Percentiles rank a stretch among this genome's conserved stretches.
Conservation (phyloP, 352 stramenopile genomes). For the Phytophthora capsici region DNA sequence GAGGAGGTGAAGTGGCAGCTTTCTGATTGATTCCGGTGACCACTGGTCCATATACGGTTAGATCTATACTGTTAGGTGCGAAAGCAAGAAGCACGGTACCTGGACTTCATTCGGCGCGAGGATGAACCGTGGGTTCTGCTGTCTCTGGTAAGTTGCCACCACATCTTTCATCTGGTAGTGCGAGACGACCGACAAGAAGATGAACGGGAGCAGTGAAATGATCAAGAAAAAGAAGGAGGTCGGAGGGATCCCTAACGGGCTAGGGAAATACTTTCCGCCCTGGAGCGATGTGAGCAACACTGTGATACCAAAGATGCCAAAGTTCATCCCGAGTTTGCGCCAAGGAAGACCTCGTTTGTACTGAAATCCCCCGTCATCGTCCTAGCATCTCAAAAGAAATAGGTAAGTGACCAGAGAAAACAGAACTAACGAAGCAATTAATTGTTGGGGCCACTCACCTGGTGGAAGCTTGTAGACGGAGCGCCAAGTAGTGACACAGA, state of each 20-base stretch:
- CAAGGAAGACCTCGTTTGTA: constrained; percentile 47
- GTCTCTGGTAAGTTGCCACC: constrained; percentile 41
- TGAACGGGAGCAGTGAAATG: constrained; percentile 58
- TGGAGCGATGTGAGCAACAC: constrained; percentile 91
- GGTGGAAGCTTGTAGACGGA: constrained; percentile 33
- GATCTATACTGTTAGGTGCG: background rate
- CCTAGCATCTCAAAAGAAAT: constrained; percentile 12
- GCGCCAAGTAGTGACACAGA: constrained; percentile 40
- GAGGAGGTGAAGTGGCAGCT: constrained; percentile 85
- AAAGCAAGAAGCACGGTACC: constrained; percentile 42
- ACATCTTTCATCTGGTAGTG: constrained; percentile 62
- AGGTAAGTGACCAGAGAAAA: background rate
- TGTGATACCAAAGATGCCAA: constrained; percentile 81
- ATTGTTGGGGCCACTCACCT: constrained; percentile 2
- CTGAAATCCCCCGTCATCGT: constrained; percentile 35
- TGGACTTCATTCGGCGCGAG: constrained; percentile 52
- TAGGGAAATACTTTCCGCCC: constrained; percentile 84
- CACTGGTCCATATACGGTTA: constrained; percentile 29
- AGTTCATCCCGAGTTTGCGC: constrained; percentile 74
- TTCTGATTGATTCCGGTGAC: constrained; percentile 52
- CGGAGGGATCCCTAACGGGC: constrained; percentile 89
- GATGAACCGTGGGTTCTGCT: constrained; percentile 48
- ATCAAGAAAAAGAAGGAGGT: constrained; percentile 86
- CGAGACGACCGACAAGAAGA: constrained; percentile 72
- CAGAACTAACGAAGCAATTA: too few relatives aligned